Percentiles rank a stretch among this genome's conserved stretches.
Evolutionary conservation across 139 green algal species (phyloP).

Genomic region (Chlorella sorokiniana): DNA sequence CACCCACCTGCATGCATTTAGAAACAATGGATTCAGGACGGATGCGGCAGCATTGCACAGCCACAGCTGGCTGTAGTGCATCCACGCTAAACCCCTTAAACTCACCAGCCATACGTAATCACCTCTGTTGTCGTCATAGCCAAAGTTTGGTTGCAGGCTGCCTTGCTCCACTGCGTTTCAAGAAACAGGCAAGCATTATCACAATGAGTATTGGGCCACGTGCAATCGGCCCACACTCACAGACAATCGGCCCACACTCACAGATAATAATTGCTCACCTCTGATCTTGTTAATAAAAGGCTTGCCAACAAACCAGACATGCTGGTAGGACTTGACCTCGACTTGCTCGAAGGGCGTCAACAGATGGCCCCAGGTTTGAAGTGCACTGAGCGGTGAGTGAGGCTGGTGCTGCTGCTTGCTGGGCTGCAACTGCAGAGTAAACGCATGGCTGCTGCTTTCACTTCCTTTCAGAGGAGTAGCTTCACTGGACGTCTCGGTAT

Average conservation of each 20-base stretch:
- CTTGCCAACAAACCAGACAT: conserved; percentile 45
- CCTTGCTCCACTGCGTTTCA: background rate
- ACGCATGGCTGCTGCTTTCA: no score
- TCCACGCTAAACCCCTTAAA: background rate
- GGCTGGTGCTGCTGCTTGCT: background rate
- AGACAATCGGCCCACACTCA: background rate
- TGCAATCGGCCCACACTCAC: background rate
- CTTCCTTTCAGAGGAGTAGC: no score
- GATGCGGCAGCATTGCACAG: background rate
- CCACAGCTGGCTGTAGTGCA: background rate
- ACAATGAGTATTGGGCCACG: background rate
- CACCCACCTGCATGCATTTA: conserved; percentile 14
- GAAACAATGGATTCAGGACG: background rate
- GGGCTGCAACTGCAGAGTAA: background rate
- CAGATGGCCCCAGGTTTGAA: conserved; percentile 10
- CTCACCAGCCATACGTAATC: conserved; percentile 24
- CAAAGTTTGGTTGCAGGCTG: background rate
- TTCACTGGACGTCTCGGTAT: background rate
- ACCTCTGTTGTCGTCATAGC: conserved; percentile 25
- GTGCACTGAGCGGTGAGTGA: background rate
- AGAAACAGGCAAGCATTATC: background rate
- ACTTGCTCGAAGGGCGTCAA: conserved; percentile 40
- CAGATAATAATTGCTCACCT: conserved; percentile 1
- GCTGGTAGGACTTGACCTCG: conserved; percentile 31
- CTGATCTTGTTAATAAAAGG: background rate